These are phyloP conservation scores for Entophlyctis luteolus DNA, from an alignment of 192 early-diverging fungal genomes.

Conservation along the genomic window DNA sequence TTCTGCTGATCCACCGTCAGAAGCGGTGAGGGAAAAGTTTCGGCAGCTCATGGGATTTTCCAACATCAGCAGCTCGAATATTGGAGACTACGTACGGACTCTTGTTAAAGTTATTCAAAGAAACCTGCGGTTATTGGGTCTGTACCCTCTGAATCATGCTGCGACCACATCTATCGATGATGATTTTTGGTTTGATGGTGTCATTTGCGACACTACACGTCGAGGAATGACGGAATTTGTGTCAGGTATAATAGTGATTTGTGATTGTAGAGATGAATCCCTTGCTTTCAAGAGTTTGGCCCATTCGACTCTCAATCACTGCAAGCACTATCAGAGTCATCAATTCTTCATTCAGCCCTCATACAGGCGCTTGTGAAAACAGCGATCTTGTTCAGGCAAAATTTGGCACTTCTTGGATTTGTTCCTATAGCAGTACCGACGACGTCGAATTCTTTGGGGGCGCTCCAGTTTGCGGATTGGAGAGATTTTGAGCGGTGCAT, in stretches of 20 bases:
- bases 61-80: background rate
- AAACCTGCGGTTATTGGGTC: background rate
- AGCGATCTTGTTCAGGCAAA: background rate
- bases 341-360: background rate
- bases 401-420: background rate
- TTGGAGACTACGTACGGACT: background rate
- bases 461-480: background rate
- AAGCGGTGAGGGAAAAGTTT: background rate
- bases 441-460: background rate
- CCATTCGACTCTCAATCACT: conserved; percentile 5
- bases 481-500: conserved; percentile 1
- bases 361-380: conserved; percentile 1
- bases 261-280: too few species aligned
- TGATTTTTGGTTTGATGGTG: conserved; percentile 2
- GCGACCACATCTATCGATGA: background rate
- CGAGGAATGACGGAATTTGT: conserved; percentile 18
- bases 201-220: conserved; percentile 8
- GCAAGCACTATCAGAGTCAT: background rate
- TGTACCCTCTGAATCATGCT: background rate
- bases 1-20: background rate
- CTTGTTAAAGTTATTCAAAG: conserved; percentile 2
- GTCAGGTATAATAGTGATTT: conserved; percentile 1
- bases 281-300: conserved; percentile 6
- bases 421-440: background rate
- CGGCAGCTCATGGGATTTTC: background rate